Base-by-base conservation (phyloP, 495 filamentous ascomycete genomes). In the Lasiosphaeria hispida region DNA sequence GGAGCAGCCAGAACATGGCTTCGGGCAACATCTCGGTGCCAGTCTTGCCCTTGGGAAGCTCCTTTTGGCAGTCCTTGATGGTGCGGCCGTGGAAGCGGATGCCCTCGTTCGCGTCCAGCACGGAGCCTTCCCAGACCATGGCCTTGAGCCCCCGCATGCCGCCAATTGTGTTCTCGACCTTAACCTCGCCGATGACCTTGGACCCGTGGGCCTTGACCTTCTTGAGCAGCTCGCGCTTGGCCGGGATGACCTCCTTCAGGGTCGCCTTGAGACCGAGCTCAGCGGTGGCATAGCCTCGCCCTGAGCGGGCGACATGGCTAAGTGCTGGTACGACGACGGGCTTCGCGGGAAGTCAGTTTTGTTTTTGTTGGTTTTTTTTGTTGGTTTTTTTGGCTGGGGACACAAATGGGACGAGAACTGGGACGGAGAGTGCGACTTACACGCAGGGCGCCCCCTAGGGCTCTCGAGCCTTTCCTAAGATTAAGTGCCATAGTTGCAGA, bases 11-110 rank as follows among this genome's bases (percentile, higher is more conserved):
- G 83, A 98, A 98, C 94, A 98, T 97, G 69, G 92, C 87, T 75
- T 98, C 94, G 38, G 94, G 94, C 2, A 98, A 86, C 95, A 97
- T 97, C 78, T 98, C 93, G n/a, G 90, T 94, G 57, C 94, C 94
- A 2, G 88, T 84, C 54, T 83, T 89, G 52, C 92, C 94, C 78
- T 96, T 97, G 65, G 94, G 94, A 7, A 98, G 84, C 69, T 95
- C 85, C 56, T 84, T 83, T 68, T 96, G 92, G 81, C 94, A 98
- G 69, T 98, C 94, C 77, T 94, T 95, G 80, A 98, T 98, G 48
- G 91, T 97, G 64, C 87, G 86, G 66, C 95, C 95, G 71, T 97
- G 94, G 82, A 98, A 98, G 48, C 94, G 90, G 69, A 98, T 98
- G 36, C 94, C 94, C 77, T 98, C 94, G 68, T 97, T 85, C 53